These are phyloP conservation scores for Rosa chinensis DNA, from an alignment of 306 rosid species.

Conservation along the genomic window DNA sequence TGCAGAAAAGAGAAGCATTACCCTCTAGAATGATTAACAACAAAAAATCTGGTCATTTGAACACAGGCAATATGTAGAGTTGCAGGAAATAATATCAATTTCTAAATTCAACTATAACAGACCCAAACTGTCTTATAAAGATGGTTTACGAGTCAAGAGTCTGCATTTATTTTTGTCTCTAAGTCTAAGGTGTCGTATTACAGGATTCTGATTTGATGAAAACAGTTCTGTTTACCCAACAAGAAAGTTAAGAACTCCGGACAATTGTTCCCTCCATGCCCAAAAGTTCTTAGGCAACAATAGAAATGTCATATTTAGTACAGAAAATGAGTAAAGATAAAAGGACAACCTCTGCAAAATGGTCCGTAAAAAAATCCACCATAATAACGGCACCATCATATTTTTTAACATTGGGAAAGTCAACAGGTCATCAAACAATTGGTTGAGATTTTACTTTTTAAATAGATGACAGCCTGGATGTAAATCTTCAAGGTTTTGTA, in stretches of 20 bases:
- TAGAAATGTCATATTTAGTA: background rate
- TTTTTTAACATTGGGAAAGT: background rate
- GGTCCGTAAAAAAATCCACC: background rate
- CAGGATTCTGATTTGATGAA: conserved; percentile 1
- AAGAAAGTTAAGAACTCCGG: background rate
- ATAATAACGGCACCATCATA: background rate
- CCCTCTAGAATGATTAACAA: background rate
- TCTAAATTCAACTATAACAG: background rate
- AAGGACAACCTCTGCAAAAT: background rate
- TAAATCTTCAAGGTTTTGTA: background rate
- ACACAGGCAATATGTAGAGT: background rate
- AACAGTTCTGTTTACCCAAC: background rate
- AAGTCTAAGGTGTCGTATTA: background rate
- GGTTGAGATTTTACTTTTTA: background rate
- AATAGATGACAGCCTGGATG: background rate
- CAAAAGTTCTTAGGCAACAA: background rate
- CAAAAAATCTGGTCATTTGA: background rate
- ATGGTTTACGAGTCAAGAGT: background rate
- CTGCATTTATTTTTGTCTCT: background rate
- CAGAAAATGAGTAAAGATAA: background rate
- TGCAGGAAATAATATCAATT: background rate
- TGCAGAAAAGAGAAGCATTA: background rate
- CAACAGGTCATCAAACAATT: background rate
- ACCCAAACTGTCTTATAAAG: background rate
- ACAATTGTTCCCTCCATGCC: background rate